Base-by-base conservation (phyloP, 352 stramenopile species). In the Phytophthora brassicae region DNA sequence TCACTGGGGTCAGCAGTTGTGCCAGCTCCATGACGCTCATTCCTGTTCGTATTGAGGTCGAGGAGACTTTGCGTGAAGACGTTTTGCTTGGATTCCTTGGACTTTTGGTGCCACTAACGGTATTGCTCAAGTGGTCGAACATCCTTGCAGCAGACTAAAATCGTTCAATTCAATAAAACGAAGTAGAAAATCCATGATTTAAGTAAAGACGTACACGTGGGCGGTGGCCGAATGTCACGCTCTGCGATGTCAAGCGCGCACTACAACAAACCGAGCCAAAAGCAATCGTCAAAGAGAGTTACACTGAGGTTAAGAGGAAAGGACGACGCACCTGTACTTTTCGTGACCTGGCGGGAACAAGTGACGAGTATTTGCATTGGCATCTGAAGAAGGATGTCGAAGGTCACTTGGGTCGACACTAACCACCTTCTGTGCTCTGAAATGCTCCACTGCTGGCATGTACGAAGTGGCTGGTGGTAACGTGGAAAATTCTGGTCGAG, bases 211-310 rank as follows among this genome's bases (percentile, higher is more conserved):
- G 26, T 76, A 88, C 79, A 58, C 73, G 63, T 41, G 81, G 85
- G 4, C 85, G 83, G 60, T 94, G 85, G 28, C 83, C 85, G 45
- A 94, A 94, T 0, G 75, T 85, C 56, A 86, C 69, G 16, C 72
- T 60, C 49, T 87, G 72, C 11, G 72, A 78, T 2, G 75, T 74
- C 33, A 80, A 55, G n/a, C 66, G 63, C 1, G 53, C 46, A 28
- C 72, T 83, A 62, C 53, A 75, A 12, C 31, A 44, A 59, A 57
- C 52, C 23, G 36, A 33, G 14, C 23, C 26, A 36, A 52, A 51
- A 44, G n/a, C n/a, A n/a, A n/a, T n/a, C 28, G 50, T 20, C 17
- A 9, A 14, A 42, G 45, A 49, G 53, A 64, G 45, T 58, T 68
- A n/a, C n/a, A n/a, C n/a, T n/a, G 52, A 31, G 26, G 12, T 13